Base-by-base conservation (phyloP, 1,139 yeast species). In the Saccharomycopsis hybrid region DNA sequence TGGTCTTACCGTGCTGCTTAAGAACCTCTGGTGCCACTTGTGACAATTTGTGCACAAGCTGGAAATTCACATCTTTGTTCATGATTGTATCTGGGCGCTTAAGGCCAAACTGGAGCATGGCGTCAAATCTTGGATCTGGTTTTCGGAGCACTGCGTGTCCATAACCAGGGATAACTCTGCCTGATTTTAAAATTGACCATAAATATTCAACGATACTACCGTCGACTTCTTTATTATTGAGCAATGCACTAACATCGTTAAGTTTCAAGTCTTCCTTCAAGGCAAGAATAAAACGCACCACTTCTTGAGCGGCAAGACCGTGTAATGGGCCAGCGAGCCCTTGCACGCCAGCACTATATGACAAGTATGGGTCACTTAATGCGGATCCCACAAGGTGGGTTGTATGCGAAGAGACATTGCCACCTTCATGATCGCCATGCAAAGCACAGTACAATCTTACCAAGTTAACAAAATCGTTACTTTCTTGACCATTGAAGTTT, bases 1-100 rank as follows among this genome's bases (percentile, higher is more conserved):
- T 75, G 61, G 81, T 76, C 69, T 78, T 78, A 41, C 82, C 83
- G 65, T 77, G 82, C 64, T 73, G 65, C 50, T 68, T 72, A 51
- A 78, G 68, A 8, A 78, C 82, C 51, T 62, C 66, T 51, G 84
- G 83, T 18, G 82, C 83, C 48, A 77, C 68, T 60, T 71, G 66
- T 18, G 69, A 63, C 30, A 69, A 51, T 31, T 59, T 59, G 47
- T 62, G 60, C 57, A 69, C 71, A 38, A 69, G 53, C 28, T 59
- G 57, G 47, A 68, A 68, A 48, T 63, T 56, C 9, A 52, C 53
- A 50, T 69, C 72, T 25, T 60, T 50, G 3, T 53, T 45, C 24
- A 29, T 32, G 51, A 67, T 65, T 44, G 66, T 65, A 5, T 56
- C 51, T 1, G 63, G 58, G 51, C 70, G 61, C 13, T 60, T 56